Evolutionary conservation across 176 grass and related monocot genomes (phyloP).

Genomic region (Aegilops speltoides): DNA sequence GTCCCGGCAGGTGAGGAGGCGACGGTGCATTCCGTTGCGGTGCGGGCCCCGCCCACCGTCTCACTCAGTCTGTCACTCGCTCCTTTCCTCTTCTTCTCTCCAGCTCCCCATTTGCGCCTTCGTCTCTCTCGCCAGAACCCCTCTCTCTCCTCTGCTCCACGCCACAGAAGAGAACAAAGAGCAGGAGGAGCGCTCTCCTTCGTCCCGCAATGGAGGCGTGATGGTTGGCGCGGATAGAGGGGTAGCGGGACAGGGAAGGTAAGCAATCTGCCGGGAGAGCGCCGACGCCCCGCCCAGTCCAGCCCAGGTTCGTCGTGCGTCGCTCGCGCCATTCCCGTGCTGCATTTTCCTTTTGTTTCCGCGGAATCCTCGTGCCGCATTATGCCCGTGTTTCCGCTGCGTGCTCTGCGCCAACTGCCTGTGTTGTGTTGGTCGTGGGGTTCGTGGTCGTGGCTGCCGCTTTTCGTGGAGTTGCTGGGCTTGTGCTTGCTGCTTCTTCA

Average conservation of each 20-base stretch:
- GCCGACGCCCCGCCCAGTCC: background rate
- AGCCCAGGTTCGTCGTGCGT: conserved; percentile 4
- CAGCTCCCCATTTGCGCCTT: conserved; percentile 6
- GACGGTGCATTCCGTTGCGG: background rate
- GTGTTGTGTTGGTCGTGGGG: background rate
- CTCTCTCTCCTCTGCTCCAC: background rate
- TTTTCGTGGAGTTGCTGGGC: background rate
- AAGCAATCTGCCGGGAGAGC: background rate
- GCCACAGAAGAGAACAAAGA: conserved; percentile 15
- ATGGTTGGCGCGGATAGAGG: conserved; percentile 7
- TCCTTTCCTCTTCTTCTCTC: background rate
- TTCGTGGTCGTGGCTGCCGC: background rate
- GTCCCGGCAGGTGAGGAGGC: background rate
- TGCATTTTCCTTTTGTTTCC: background rate
- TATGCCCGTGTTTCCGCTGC: background rate
- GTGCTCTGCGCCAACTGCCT: background rate
- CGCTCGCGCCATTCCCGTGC: conserved; percentile 5
- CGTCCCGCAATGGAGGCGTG: conserved; percentile 24
- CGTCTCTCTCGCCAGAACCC: background rate
- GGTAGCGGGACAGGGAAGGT: background rate
- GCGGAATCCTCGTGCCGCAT: background rate
- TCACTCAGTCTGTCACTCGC: conserved; percentile 12
- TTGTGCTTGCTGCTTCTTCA: background rate
- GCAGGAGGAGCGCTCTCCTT: background rate
- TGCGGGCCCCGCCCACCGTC: conserved; percentile 3